Base-by-base conservation (phyloP, 163 green algal species). In the Scenedesmus sp. region DNA sequence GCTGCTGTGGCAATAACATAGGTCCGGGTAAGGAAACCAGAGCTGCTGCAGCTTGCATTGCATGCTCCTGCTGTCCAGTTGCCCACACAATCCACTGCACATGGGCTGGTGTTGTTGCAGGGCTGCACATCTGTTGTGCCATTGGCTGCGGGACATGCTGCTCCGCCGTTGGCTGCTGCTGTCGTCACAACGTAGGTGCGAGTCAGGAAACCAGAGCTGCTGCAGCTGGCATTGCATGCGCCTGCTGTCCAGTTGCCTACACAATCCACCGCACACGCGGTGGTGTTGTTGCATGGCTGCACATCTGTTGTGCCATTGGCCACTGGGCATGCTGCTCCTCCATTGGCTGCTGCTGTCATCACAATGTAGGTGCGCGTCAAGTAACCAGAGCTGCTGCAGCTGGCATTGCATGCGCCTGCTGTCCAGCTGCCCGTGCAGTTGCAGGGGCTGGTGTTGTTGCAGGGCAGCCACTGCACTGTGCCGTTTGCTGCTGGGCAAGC, bases 21-120 rank as follows among this genome's bases (percentile, higher is more conserved):
- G 67, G 20, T 79, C 4, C 67, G 67, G 3, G 23, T 79, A 6
- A 79, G 67, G 67, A 79, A 79, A 23, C 67, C 67, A 52, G 23
- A 79, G 67, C 67, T 79, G 67, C 67, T 79, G 67, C 67, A 79
- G 67, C 67, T 79, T 2, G 67, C 67, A 79, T 79, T 79, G 67
- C 67, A 79, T 52, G 67, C 67, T 3, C 67, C 67, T 79, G 67
- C 67, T 79, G 67, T 52, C 20, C 23, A 79, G 67, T 52, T 79
- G 23, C 23, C 67, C 10, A 74, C 66, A 5, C 66, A 74, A 16
- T 74, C 16, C 10, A 74, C 6, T 1, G 16, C 2, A 16, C 66
- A 74, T 74, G 66, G 66, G 66, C 16, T 74, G 66, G 66, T 74
- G 66, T 74, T 74, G 66, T 74, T 74, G 66, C 66, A 74, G 66